These are phyloP conservation scores for Whalleya microplaca DNA, from an alignment of 2,329 filamentous ascomycete species.

Conservation along the genomic window DNA sequence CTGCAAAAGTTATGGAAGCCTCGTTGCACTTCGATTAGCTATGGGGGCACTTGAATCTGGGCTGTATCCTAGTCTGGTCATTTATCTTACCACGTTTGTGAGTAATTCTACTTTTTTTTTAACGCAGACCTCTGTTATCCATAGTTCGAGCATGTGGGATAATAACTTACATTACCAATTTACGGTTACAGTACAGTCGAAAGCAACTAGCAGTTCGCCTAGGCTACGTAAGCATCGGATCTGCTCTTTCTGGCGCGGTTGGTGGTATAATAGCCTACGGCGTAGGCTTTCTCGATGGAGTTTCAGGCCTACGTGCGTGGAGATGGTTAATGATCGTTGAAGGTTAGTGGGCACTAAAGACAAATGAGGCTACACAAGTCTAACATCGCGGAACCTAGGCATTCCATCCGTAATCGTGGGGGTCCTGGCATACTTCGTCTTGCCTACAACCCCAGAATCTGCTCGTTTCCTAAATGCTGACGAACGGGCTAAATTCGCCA, in stretches of 20 bases:
- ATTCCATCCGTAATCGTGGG: constrained; percentile 61
- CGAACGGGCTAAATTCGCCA: constrained; percentile 43
- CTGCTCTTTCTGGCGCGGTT: constrained; percentile 63
- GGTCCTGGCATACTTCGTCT: constrained; percentile 55
- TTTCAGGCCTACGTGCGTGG: constrained; percentile 63
- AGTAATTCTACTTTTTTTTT: not conserved
- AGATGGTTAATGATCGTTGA: constrained; percentile 66
- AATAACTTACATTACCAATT: too few relatives aligned
- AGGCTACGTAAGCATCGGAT: constrained; percentile 66
- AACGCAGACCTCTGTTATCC: too few relatives aligned
- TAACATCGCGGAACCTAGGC: too few relatives aligned
- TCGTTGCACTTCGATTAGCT: constrained; percentile 45
- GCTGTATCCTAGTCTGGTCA: constrained; percentile 60
- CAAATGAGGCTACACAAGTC: too few relatives aligned
- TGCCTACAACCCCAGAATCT: constrained; percentile 62
- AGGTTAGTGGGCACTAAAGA: too few relatives aligned
- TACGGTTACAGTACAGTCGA: constrained; percentile 42
- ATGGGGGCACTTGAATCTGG: constrained; percentile 63
- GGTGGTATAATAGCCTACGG: constrained; percentile 68
- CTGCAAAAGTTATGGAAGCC: constrained; percentile 21
- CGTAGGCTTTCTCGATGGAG: constrained; percentile 65
- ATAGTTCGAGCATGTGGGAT: too few relatives aligned
- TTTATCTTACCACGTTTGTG: constrained; percentile 63
- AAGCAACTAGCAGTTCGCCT: constrained; percentile 63
- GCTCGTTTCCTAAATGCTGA: constrained; percentile 59